A percentile compares a stretch with the other conserved stretches of the same genome.
phyloP scores from a whole-genome alignment of 2,329 filamentous ascomycete genomes.

The Talaromyces sp. region DNA sequence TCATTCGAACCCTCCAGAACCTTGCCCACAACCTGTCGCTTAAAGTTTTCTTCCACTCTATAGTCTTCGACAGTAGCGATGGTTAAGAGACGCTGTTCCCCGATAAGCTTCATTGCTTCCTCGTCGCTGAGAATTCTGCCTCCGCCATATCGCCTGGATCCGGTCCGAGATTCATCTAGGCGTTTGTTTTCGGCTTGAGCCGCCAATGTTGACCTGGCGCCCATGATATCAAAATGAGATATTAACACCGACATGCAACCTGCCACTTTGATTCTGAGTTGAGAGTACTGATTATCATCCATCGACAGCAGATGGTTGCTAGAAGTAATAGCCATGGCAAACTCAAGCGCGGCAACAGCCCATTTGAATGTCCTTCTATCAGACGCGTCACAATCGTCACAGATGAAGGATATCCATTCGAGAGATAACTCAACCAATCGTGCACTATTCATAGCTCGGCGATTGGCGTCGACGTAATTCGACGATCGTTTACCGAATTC shows the following conservation, averaged over 20 bases:
- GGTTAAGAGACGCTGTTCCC: constrained; percentile 67
- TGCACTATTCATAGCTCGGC: constrained; percentile 93
- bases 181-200: constrained; percentile 90
- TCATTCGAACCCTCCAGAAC: constrained; percentile 94
- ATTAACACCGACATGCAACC: constrained; percentile 97
- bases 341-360: constrained; percentile 92
- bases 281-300: constrained; percentile 79
- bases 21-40: constrained; percentile 79
- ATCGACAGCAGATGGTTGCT: constrained; percentile 90
- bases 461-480: constrained; percentile 91
- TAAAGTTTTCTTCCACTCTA: constrained; percentile 73
- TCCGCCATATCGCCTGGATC: constrained; percentile 67
- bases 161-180: constrained; percentile 71
- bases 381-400: constrained; percentile 89
- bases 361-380: constrained; percentile 96
- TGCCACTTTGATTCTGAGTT: constrained; percentile 79
- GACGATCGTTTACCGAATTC: constrained; percentile 95
- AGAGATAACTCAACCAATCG: constrained; percentile 89
- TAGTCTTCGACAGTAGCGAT: constrained; percentile 71
- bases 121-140: constrained; percentile 71
- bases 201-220: constrained; percentile 84
- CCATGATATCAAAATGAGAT: constrained; percentile 99
- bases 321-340: constrained; percentile 94
- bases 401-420: constrained; percentile 97
- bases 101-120: constrained; percentile 72